Conservation (phyloP, 306 rosid genomes). For the Medicago arabica region DNA sequence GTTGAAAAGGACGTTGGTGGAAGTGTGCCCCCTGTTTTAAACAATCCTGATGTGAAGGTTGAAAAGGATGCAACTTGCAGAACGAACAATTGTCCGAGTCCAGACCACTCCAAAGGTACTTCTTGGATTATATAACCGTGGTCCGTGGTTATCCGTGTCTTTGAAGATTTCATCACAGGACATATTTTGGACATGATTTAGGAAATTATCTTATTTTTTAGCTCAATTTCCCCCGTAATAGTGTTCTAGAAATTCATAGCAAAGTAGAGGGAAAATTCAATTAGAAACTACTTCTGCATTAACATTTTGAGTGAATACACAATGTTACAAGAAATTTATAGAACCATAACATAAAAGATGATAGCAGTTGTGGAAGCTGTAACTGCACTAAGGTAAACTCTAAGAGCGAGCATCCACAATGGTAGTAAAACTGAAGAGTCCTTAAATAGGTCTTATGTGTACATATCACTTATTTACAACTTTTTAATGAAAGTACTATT, state of each 20-base stretch:
- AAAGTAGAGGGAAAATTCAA: not conserved
- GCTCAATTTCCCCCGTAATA: not conserved
- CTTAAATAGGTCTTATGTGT: too few species aligned
- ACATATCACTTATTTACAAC: too few species aligned
- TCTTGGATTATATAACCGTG: constrained; percentile 3
- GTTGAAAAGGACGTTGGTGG: constrained; percentile 54
- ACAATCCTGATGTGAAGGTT: constrained; percentile 66
- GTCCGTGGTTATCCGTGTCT: not conserved
- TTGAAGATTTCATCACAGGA: constrained; percentile 22
- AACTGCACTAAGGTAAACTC: not conserved
- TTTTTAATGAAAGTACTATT: too few species aligned
- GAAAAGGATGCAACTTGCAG: constrained; percentile 33
- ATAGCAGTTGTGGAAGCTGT: not conserved
- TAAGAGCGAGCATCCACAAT: too few species aligned
- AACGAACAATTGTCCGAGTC: constrained; percentile 48
- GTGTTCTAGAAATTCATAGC: not conserved
- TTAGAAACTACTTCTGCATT: not conserved
- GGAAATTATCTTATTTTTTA: constrained; percentile 26
- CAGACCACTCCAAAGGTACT: constrained; percentile 57
- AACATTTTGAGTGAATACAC: not conserved
- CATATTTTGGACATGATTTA: constrained; percentile 24
- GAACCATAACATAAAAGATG: constrained; percentile 6
- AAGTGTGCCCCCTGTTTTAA: constrained; percentile 72
- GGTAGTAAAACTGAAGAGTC: too few species aligned
- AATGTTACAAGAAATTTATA: not conserved